Percentiles rank a stretch among this genome's conserved stretches.
These are phyloP conservation scores for Sporothrix brasiliensis DNA, from an alignment of 2,329 filamentous ascomycete genomes.

Conservation along the genomic window DNA sequence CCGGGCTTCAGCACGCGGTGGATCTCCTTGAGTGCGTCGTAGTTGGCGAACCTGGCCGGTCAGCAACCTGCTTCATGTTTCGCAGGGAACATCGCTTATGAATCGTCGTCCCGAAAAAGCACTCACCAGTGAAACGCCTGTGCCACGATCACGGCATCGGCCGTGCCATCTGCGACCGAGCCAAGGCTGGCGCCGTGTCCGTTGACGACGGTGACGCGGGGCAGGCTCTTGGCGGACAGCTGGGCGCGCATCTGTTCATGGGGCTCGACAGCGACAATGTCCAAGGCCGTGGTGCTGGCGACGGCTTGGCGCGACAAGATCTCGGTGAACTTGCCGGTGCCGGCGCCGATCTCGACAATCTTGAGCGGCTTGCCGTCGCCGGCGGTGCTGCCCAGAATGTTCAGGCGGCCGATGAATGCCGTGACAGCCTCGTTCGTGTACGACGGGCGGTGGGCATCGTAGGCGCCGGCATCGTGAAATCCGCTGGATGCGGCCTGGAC, in stretches of 20 bases:
- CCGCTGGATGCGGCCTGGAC: constrained; percentile 52
- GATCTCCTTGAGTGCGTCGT: constrained; percentile 65
- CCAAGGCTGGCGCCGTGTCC: constrained; percentile 63
- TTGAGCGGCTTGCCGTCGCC: constrained; percentile 49
- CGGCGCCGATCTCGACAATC: constrained; percentile 42
- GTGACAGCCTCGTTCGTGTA: constrained; percentile 64
- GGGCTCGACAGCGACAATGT: constrained; percentile 61
- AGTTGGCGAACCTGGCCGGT: constrained; percentile 64
- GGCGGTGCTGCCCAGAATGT: constrained; percentile 46
- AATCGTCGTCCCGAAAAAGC: too few relatives aligned
- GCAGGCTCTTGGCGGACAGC: constrained; percentile 61
- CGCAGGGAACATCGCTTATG: too few relatives aligned
- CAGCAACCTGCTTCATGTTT: neutral
- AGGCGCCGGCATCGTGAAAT: constrained; percentile 65
- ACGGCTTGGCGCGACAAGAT: constrained; percentile 58
- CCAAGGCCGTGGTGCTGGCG: constrained; percentile 43
- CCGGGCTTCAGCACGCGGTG: constrained; percentile 64
- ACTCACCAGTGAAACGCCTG: constrained; percentile 65
- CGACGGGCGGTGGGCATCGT: constrained; percentile 69
- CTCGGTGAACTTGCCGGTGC: constrained; percentile 45
- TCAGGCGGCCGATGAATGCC: constrained; percentile 59
- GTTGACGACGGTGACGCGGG: constrained; percentile 56
- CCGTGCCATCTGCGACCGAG: constrained; percentile 58
- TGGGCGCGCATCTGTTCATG: constrained; percentile 66
- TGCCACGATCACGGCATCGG: constrained; percentile 67